Evolutionary conservation across 1,139 yeast genomes (phyloP), one percentile per base, ranked within the genome.

Genomic region (Candida smagusa): DNA sequence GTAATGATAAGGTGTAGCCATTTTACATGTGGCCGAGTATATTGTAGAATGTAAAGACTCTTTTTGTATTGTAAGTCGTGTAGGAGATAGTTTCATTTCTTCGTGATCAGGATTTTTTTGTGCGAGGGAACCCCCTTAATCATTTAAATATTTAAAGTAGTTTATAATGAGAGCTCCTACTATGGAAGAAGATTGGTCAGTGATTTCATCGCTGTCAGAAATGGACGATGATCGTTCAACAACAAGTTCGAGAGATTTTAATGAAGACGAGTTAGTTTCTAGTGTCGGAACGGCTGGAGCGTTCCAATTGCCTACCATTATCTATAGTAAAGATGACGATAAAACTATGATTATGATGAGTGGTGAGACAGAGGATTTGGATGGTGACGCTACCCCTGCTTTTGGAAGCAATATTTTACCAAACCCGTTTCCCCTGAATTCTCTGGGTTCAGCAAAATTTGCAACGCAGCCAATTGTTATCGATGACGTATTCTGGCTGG

Each of bases 201-300:
- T 70, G 31, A 70, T 70, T 28, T 67, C 73, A 9, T 66, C 72
- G 3, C 67, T 68, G 16, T 68, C 75, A 1, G 75, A 69, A 35
- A 43, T 63, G 33, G 71, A 48, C 22, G 74, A 63, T 27, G 73
- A 67, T 28, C 56, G 58, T 32, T 54, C 65, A 7, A 54, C 60
- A 9, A 51, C 26, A n/a, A 23, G 30, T 30, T 41, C 47, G 23
- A 26, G 35, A 9, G 43, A 40, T 1, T 16, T 11, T 23, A 23
- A 23, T 19, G 36, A 36, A 21, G 27, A 9, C 24, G 34, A 25
- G 5, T 11, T 23, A 9, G 28, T 12, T 16, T 16, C 19, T 16
- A 16, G 19, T 16, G 19, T 3, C 19, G 19, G 19, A 16, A 16
- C 19, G 19, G 19, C 19, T 16, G 19, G 19, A 16, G 29, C 36